These are phyloP conservation scores for Cicer bijugum DNA, from an alignment of 306 rosid genomes.

Conservation along the genomic window DNA sequence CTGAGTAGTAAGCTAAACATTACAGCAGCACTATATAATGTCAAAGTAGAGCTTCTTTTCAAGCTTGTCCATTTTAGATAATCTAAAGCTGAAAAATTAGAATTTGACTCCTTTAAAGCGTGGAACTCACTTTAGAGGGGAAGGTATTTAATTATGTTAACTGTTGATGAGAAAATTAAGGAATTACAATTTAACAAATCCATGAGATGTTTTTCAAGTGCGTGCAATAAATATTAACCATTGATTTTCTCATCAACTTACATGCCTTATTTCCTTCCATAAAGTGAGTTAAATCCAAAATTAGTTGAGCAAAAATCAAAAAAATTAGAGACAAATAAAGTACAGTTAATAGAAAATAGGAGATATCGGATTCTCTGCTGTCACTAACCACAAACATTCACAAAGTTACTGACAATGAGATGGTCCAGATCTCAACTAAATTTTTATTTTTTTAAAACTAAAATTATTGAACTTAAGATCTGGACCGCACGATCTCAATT, in stretches of 20 bases:
- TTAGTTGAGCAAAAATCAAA: not conserved
- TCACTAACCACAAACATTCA: no score
- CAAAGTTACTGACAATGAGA: no score
- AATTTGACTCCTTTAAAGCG: not conserved
- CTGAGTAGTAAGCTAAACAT: constrained; percentile 59
- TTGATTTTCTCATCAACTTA: not conserved
- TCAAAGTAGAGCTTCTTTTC: constrained; percentile 34
- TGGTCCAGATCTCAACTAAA: no score
- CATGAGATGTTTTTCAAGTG: not conserved
- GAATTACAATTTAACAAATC: not conserved
- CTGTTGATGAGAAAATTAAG: not conserved
- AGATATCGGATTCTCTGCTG: no score
- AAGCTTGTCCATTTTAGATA: constrained; percentile 27
- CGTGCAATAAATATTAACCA: not conserved
- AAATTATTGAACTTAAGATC: no score
- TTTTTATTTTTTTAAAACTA: no score
- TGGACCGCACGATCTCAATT: no score
- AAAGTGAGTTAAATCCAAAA: not conserved
- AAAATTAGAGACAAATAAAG: not conserved
- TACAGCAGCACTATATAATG: constrained; percentile 36
- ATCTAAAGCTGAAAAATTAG: not conserved
- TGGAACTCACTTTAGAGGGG: no score
- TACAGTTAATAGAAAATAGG: not conserved
- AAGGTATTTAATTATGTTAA: not conserved
- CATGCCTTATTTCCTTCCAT: not conserved